These are phyloP conservation scores for Ammopiptanthus mongolicus DNA, from an alignment of 306 rosid genomes.

Conservation along the genomic window DNA sequence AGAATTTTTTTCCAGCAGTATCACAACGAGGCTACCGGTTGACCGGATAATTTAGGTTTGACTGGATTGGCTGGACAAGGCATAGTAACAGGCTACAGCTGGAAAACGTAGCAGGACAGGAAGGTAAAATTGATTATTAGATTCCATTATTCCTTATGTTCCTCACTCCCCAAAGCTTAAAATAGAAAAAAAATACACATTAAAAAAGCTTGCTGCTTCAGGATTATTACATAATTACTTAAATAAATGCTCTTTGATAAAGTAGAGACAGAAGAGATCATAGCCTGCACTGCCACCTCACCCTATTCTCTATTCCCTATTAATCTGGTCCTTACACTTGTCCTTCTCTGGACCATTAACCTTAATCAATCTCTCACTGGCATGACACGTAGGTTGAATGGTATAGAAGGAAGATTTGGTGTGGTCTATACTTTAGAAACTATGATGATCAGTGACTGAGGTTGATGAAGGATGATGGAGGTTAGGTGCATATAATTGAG, in stretches of 20 bases:
- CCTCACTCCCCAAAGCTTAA: conserved; percentile 29
- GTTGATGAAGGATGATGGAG: conserved; percentile 49
- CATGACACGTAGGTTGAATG: neutral
- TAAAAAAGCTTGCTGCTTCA: conserved; percentile 33
- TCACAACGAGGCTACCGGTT: conserved; percentile 44
- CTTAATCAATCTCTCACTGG: neutral
- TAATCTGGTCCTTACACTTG: conserved; percentile 33
- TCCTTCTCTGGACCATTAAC: neutral
- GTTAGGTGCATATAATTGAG: conserved; percentile 59
- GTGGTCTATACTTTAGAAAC: conserved; percentile 23
- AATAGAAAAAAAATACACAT: neutral
- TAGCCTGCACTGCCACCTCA: conserved; percentile 25
- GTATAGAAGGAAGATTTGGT: conserved; percentile 28
- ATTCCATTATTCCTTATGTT: conserved; percentile 95
- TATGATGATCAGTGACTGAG: conserved; percentile 29
- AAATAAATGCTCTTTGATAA: conserved; percentile 25
- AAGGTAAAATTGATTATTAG: conserved; percentile 87
- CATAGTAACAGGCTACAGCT: conserved; percentile 57
- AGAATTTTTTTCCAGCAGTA: conserved; percentile 43
- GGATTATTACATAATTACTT: conserved; percentile 21
- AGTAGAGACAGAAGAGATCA: neutral
- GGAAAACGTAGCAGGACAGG: conserved; percentile 86
- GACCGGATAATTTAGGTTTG: conserved; percentile 63
- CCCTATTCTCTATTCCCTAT: neutral
- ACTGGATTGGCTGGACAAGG: conserved; percentile 42